phyloP scores from a whole-genome alignment of 83 land plant species.

The Isoetes engelmannii region DNA sequence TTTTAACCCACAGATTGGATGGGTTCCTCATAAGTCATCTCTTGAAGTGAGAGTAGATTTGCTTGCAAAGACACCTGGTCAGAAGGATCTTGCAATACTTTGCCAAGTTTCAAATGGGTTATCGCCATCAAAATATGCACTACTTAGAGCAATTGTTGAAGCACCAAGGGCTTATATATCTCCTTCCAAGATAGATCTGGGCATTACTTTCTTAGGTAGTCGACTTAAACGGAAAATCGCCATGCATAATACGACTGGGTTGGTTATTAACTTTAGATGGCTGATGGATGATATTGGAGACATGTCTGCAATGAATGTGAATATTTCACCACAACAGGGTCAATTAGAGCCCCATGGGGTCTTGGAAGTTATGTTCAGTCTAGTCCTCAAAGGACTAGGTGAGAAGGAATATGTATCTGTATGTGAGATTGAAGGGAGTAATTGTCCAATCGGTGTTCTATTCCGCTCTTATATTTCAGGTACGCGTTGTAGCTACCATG shows the following conservation, averaged over 20 bases:
- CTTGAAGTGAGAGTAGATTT: background rate
- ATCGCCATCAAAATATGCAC: constrained; percentile 3
- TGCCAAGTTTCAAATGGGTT: constrained; percentile 3
- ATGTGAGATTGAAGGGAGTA: background rate
- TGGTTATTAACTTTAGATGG: background rate
- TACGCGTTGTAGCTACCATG: constrained; percentile 4
- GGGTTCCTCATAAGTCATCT: background rate
- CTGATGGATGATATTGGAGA: background rate
- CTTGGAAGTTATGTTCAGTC: background rate
- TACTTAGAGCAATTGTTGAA: constrained; percentile 3
- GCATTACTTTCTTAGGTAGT: background rate
- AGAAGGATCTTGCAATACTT: constrained; percentile 7
- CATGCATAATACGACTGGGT: background rate
- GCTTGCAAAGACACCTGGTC: background rate
- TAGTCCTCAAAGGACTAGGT: background rate
- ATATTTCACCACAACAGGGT: background rate
- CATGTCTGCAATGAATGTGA: background rate
- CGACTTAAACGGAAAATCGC: background rate
- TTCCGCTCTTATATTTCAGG: constrained; percentile 4
- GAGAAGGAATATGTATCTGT: background rate
- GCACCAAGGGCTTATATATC: background rate
- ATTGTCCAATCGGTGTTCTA: background rate
- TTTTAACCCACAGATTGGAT: background rate
- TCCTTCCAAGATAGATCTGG: background rate
- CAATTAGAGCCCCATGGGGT: background rate